Base-by-base conservation (phyloP, 805 yeast genomes). In the Grigorovia humatica region DNA sequence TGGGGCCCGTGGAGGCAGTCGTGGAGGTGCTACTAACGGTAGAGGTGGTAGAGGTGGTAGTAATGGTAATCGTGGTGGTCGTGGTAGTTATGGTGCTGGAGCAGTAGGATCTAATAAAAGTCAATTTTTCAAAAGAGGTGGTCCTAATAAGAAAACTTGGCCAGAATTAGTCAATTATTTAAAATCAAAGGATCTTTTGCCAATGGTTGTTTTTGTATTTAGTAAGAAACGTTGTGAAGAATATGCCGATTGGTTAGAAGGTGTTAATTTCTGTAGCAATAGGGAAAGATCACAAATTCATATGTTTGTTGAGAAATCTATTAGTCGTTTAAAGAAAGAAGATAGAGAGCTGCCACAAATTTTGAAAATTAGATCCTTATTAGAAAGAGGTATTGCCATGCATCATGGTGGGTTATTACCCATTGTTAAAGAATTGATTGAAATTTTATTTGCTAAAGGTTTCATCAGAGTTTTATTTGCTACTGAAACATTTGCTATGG, bases 401-500 rank as follows among this genome's bases (percentile, higher is more conserved):
- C 98, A 90, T 65, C 97, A 90, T 68, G 95, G 96, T 64, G 98
- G 98, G 0, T 70, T 90, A 53, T 70, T 90, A 52, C 98, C 98
- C 0, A 90, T 90, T 43, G 95, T 90, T 29, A 90, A 90, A 62
- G 98, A 90, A 63, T 81, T 88, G 46, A 90, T 90, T 56, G 99
- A 93, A 68, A 90, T 93, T 51, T 70, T 93, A 47, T 93, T 93
- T 70, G 82, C 97, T 0, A 83, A 80, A 59, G 83, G 95, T 0
- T 74, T 91, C 49, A 86, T 93, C 45, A 90, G 89, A 66, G 93
- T 91, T 1, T 71, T 93, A 49, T 93, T 93, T 72, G 98, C 99
- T 0, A 93, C 99, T 0, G 99, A 93, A 68, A 93, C 99, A 0
- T 91, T 93, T 74, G 98, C 99, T 7, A 93, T 93, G 98, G 99